phyloP scores from a whole-genome alignment of 176 grass and related monocot species.

The Carex myosuroides region DNA sequence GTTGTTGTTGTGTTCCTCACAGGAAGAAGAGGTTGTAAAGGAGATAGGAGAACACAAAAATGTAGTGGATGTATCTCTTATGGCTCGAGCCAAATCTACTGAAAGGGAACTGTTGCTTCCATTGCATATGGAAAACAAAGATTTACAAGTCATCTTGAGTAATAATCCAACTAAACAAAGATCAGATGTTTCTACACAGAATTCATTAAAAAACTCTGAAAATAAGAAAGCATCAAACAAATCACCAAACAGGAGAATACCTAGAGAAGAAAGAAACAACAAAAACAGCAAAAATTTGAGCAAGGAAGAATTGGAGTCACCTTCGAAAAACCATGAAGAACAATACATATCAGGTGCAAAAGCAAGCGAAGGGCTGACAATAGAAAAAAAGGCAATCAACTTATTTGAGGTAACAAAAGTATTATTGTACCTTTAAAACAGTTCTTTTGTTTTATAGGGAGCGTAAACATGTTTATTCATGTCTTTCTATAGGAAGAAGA shows the following conservation, averaged over 20 bases:
- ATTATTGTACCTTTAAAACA: neutral
- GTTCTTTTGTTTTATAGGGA: constrained; percentile 1
- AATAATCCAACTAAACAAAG: neutral
- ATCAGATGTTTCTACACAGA: constrained; percentile 11
- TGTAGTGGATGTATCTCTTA: neutral
- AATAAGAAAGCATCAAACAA: neutral
- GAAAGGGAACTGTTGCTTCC: constrained; percentile 10
- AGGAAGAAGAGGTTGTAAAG: neutral
- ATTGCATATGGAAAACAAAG: neutral
- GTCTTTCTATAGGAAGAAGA: constrained; percentile 31
- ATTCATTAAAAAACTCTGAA: constrained; percentile 13
- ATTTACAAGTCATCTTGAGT: constrained; percentile 4
- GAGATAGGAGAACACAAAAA: neutral
- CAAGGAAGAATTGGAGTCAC: neutral
- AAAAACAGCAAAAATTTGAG: neutral
- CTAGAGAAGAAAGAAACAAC: neutral
- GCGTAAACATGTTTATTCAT: constrained; percentile 10
- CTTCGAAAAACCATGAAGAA: neutral
- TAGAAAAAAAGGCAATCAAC: neutral
- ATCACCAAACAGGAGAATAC: neutral
- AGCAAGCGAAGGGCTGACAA: neutral
- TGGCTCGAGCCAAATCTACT: neutral
- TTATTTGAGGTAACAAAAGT: constrained; percentile 12
- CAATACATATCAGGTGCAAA: neutral
- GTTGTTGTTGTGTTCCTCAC: neutral